A percentile compares a stretch with the other conserved stretches of the same genome.
Conservation (phyloP, 495 filamentous ascomycete genomes). For the Podospora didyma region DNA sequence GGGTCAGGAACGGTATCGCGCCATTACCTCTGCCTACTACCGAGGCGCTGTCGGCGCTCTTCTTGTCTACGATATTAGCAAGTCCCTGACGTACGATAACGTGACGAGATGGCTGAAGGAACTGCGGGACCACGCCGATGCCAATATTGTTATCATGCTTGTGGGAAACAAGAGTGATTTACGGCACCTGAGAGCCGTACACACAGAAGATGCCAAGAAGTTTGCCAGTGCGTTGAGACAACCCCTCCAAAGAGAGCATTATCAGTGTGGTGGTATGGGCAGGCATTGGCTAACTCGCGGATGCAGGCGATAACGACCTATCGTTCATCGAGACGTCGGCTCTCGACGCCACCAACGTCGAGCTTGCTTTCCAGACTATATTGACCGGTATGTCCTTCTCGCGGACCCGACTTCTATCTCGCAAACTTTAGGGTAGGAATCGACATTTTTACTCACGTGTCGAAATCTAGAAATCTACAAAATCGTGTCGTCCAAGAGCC, state of each 20-base stretch:
- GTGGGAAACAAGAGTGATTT: slow-evolving; percentile 99
- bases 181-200: slow-evolving; percentile 93
- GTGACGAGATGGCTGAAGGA: slow-evolving; percentile 99
- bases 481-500: slow-evolving; percentile 95
- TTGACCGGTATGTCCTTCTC: slow-evolving; percentile 72
- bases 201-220: slow-evolving; percentile 95
- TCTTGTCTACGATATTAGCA: slow-evolving; percentile 99
- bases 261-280: background rate
- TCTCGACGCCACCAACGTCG: slow-evolving; percentile 97
- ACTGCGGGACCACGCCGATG: slow-evolving; percentile 94
- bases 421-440: background rate
- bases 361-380: slow-evolving; percentile 99
- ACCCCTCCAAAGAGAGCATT: background rate
- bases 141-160: slow-evolving; percentile 99
- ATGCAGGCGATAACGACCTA: slow-evolving; percentile 82
- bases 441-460: background rate
- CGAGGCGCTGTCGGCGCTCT: slow-evolving; percentile 95
- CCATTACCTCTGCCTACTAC: slow-evolving; percentile 99
- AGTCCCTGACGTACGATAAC: slow-evolving; percentile 98
- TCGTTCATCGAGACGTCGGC: slow-evolving; percentile 99
- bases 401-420: background rate
- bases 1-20: slow-evolving; percentile 97
- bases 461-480: slow-evolving; percentile 84
- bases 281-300: slow-evolving; percentile 11
- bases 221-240: slow-evolving; percentile 77